phyloP scores from a whole-genome alignment of 2,329 filamentous ascomycete genomes.

The Myriangium duriaei region DNA sequence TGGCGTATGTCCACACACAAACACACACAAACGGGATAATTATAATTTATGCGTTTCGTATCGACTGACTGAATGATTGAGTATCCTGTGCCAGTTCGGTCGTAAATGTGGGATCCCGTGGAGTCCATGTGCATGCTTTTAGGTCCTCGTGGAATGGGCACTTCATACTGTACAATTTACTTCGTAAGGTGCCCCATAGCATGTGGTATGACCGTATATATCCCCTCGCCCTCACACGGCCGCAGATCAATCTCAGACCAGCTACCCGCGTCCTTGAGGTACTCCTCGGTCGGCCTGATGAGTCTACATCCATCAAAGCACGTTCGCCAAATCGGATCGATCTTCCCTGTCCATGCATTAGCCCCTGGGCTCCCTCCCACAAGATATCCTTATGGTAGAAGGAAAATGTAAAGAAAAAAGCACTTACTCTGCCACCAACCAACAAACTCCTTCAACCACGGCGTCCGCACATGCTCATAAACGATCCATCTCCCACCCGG shows the following conservation, averaged over 20 bases:
- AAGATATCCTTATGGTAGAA: not conserved
- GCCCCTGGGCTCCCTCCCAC: slow-evolving; percentile 2
- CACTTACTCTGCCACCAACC: slow-evolving; percentile 24
- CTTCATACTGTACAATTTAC: no score
- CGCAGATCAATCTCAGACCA: slow-evolving; percentile 23
- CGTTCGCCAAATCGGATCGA: slow-evolving; percentile 24
- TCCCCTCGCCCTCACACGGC: slow-evolving; percentile 20
- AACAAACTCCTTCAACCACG: slow-evolving; percentile 21
- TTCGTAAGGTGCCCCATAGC: slow-evolving; percentile 22
- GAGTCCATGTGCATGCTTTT: no score
- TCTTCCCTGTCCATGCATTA: slow-evolving; percentile 14
- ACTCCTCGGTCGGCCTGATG: slow-evolving; percentile 24
- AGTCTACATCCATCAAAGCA: slow-evolving; percentile 25
- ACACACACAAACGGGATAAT: no score
- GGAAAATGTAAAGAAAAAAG: not conserved
- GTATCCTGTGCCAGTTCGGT: no score
- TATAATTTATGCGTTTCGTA: no score
- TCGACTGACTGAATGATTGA: no score
- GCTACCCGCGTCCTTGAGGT: slow-evolving; percentile 21
- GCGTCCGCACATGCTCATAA: slow-evolving; percentile 46
- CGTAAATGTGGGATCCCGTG: no score
- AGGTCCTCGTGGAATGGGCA: no score
- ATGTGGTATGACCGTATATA: slow-evolving; percentile 24
- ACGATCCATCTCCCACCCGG: slow-evolving; percentile 51
- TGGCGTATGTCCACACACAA: no score